Conservation (phyloP, 2,329 filamentous ascomycete genomes). For the Nemania abortiva region DNA sequence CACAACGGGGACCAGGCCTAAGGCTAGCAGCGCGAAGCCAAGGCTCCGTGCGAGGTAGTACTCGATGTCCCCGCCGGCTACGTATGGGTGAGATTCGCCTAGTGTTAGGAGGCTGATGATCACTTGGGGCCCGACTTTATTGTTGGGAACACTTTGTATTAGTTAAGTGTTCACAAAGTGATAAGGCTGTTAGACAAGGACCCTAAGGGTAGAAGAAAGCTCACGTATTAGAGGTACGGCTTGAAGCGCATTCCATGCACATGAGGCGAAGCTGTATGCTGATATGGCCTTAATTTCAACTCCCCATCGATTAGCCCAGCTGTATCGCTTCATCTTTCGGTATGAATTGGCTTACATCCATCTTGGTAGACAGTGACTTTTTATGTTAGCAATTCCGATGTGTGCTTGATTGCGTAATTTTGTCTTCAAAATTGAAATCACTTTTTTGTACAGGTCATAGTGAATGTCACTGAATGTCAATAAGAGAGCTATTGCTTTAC, state of each 20-base stretch:
- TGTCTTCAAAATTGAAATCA: background rate
- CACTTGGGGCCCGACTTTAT: conserved; percentile 31
- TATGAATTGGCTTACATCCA: conserved; percentile 47
- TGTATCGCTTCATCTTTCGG: background rate
- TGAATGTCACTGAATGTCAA: no score
- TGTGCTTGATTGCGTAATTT: background rate
- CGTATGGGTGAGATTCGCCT: conserved; percentile 21
- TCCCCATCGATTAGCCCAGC: background rate
- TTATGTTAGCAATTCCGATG: background rate
- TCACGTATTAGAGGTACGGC: conserved; percentile 58
- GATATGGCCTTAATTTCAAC: conserved; percentile 59
- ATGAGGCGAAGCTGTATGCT: conserved; percentile 63
- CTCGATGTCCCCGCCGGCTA: conserved; percentile 65
- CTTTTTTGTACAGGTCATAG: background rate
- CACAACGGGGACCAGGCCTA: conserved; percentile 73
- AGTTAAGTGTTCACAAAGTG: background rate
- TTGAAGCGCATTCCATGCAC: conserved; percentile 64
- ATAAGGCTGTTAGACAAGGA: background rate
- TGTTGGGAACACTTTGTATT: background rate
- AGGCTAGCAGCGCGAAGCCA: conserved; percentile 73
- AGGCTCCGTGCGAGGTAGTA: conserved; percentile 79
- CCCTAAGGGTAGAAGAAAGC: background rate
- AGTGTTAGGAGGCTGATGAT: conserved; percentile 58
- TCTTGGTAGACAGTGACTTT: conserved; percentile 25
- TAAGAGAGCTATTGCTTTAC: background rate